A percentile compares a stretch with the other conserved stretches of the same genome.
Evolutionary conservation across 2,329 filamentous ascomycete species (phyloP).

Genomic region (Fusarium torreyae): DNA sequence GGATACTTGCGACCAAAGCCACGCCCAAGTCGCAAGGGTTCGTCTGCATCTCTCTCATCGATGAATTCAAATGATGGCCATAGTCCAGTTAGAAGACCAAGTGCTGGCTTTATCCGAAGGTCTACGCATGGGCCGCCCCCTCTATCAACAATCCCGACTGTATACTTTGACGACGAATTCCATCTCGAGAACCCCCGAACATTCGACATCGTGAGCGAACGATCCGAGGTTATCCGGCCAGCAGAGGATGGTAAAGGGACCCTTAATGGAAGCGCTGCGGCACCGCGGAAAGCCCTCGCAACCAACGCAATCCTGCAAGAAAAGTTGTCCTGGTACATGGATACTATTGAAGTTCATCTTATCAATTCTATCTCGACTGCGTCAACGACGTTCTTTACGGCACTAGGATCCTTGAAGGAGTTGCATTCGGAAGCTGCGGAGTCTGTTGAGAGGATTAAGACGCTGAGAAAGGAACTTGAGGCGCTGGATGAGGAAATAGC

Average conservation of each 20-base stretch:
- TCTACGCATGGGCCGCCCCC: constrained; percentile 82
- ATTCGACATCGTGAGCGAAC: constrained; percentile 96
- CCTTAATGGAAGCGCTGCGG: constrained; percentile 69
- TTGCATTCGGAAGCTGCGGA: constrained; percentile 93
- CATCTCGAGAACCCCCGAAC: constrained; percentile 95
- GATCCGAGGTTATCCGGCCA: constrained; percentile 92
- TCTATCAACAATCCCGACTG: constrained; percentile 88
- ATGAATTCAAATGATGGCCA: constrained; percentile 65
- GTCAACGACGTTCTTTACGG: constrained; percentile 96
- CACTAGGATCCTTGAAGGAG: constrained; percentile 89
- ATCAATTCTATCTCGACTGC: constrained; percentile 97
- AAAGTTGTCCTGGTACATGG: constrained; percentile 99
- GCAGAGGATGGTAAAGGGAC: constrained; percentile 69
- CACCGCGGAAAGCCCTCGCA: constrained; percentile 86
- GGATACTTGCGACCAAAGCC: constrained; percentile 61
- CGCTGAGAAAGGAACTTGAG: constrained; percentile 82
- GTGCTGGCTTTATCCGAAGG: constrained; percentile 68
- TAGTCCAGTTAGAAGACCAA: constrained; percentile 61
- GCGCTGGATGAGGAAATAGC: constrained; percentile 91
- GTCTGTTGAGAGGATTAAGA: constrained; percentile 89
- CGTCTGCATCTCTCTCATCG: constrained; percentile 64
- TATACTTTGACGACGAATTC: constrained; percentile 97
- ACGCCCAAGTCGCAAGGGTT: constrained; percentile 53
- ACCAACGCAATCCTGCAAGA: constrained; percentile 98
- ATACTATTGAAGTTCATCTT: constrained; percentile 96